Evolutionary conservation across 2,329 filamentous ascomycete genomes (phyloP).

Genomic region (Hortaea sp.): DNA sequence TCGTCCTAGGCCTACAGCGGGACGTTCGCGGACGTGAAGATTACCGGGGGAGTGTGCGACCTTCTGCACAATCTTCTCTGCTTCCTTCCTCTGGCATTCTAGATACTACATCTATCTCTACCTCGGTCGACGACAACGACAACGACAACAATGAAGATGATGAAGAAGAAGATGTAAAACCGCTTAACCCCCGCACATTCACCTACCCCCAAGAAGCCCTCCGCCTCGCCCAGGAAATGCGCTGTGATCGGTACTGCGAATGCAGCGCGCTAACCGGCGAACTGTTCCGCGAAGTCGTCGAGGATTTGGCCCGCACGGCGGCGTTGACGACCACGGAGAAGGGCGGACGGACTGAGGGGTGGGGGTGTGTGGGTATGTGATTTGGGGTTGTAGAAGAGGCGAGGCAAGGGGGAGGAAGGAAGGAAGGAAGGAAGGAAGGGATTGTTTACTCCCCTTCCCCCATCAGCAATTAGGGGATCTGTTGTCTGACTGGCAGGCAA

Average conservation of each 20-base stretch:
- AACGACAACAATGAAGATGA: slow-evolving; percentile 4
- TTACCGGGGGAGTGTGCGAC: slow-evolving; percentile 19
- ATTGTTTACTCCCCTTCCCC: no score
- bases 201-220: slow-evolving; percentile 44
- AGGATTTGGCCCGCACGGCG: slow-evolving; percentile 49
- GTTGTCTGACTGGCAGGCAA: no score
- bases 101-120: no score
- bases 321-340: slow-evolving; percentile 48
- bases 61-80: not conserved
- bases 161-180: slow-evolving; percentile 9
- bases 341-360: slow-evolving; percentile 30
- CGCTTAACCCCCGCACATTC: slow-evolving; percentile 30
- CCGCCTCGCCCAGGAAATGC: slow-evolving; percentile 46
- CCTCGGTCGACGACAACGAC: no score
- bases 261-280: slow-evolving; percentile 50
- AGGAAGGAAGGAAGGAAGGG: no score
- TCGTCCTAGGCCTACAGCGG: slow-evolving; percentile 50
- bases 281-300: slow-evolving; percentile 48
- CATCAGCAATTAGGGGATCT: no score
- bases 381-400: no score
- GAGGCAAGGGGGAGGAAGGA: no score
- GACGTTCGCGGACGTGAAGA: slow-evolving; percentile 42
- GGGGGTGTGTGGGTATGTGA: slow-evolving; percentile 16
- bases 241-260: slow-evolving; percentile 53
- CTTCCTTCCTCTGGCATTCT: no score